Base-by-base conservation (phyloP, 192 early-diverging fungal genomes). In the Lunasporangiospora selenospora region DNA sequence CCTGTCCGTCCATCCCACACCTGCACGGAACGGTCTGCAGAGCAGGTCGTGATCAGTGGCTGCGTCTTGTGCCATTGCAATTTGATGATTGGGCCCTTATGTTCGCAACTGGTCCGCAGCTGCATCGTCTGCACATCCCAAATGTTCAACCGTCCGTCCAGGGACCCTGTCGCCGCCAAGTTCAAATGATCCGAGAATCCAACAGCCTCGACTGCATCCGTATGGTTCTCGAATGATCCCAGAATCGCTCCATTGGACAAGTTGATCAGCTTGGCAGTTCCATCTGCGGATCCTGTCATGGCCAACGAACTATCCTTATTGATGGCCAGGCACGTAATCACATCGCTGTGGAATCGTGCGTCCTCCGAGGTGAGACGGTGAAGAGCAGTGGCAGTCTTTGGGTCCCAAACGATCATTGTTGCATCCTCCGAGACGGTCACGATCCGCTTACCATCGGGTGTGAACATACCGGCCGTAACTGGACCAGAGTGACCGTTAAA, bases 1-100 rank as follows among this genome's bases (percentile, higher is more conserved):
- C 96, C 96, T 13, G 93, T 94, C 33, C 97, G 83, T 30, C 85
- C 84, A 79, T 99, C 97, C 97, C 97, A 99, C 21, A 92, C 69
- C 31, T 88, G 83, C 12, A 96, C 87, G 0, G 93, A 90, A 24
- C 84, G 71, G 69, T 98, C 97, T 40, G 87, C 82, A 6, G 95
- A 97, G 44, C 84, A 81, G 12, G 92, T 84, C 0, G 87, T 85
- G 39, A 99, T 56, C 42, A 91, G 60, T 3, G 91, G 91, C 24
- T 88, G 82, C 30, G 84, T 78, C 34, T 82, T 46, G 51, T 88
- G 83, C 87, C 90, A 99, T 55, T 77, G 57, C 16, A 94, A 76
- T 57, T 90, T 83, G 19, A 91, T 93, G 19, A 99, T 86, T 2
- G 93, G 93, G 45, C 94, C 95, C 76, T 89, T 66, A 76, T 99